Base-by-base conservation (phyloP, 257 asterid genomes). In the Rubia yunnanensis region DNA sequence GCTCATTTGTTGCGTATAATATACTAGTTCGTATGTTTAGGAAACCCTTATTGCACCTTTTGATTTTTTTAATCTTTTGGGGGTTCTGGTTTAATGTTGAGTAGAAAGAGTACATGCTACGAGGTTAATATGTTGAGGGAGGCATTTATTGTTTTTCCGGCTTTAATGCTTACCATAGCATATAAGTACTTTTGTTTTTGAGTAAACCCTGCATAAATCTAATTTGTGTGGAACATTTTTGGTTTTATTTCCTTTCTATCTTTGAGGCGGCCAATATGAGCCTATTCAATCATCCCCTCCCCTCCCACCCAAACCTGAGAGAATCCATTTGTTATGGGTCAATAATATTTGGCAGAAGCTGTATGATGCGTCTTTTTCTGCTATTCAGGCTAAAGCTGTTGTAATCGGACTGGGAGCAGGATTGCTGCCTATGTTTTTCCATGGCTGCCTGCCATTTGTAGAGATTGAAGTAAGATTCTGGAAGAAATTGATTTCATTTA, bases 371-470 rank as follows among this genome's bases (percentile, higher is more conserved):
- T 44, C 18, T 2, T 70, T 76, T 23, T 36, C n/a, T 50, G 60
- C 67, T 57, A 72, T 75, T 67, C 84, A 94, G 98, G 82, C 75
- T 32, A 86, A 78, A 73, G 71, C 91, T 5, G 85, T 78, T 69
- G 83, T 90, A 72, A 79, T 94, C 75, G 99, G 99, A 76, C 91
- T 94, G 62, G 99, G 99, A 74, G 99, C 98, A 35, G 99, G 99
- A 72, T 62, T 86, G 52, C 92, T 94, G 70, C 99, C 99, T 30
- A 94, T 86, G 99, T 94, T 90, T 80, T 86, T 94, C 71, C 84
- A 68, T 72, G 83, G 72, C 67, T 77, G 77, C 77, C 77, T 85
- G 56, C 85, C 87, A 44, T 68, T 78, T 77, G 73, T 87, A 17
- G 79, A 77, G 46, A 80, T 86, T 61, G 86, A 85, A 95, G 99